Evolutionary conservation across 805 yeast genomes (phyloP), one percentile per base, ranked within the genome.

Genomic region (Jamesozyma rosinii): DNA sequence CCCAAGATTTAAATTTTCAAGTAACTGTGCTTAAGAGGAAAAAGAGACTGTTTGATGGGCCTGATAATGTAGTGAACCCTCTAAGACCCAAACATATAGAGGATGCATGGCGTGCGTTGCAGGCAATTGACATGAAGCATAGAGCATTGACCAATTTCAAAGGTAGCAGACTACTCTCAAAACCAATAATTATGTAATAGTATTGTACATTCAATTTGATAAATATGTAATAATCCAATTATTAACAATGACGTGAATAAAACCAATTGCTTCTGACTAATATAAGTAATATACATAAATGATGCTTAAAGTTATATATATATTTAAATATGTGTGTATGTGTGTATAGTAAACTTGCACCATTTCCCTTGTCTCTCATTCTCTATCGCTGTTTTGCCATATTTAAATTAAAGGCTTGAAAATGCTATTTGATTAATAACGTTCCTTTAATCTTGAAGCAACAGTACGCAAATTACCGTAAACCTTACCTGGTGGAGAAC

Each of bases 401-500:
- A n/a, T n/a, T n/a, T n/a, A n/a, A n/a, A n/a, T n/a, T n/a, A 24
- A 24, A 24, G 10, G 29, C 11, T 24, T 11, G 11, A 11, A 8
- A 24, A 11, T 21, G 29, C 29, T 24, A 20, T 17, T 27, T 17
- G 5, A 14, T 33, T 50, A 92, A 65, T 84, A 92, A 59, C 97
- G 80, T 67, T 92, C 98, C 70, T 92, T 92, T 81, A 92, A 77
- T 68, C 98, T 79, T 11, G 97, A 85, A 38, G 97, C 96, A 53
- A 92, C 94, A 32, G 95, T 87, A 69, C 98, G 84, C 65, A 92
- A 74, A 65, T 92, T 92, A 52, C 97, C 97, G 62, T 92, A 92
- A 45, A 92, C 95, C 67, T 92, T 92, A 51, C 97, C 97, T 33
- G 98, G 98, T 34, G 97, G 98, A 48, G 94, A 81, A 70, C 99